Conservation (phyloP, 2,329 filamentous ascomycete genomes). For the Pyrenophora tritici-repentis region DNA sequence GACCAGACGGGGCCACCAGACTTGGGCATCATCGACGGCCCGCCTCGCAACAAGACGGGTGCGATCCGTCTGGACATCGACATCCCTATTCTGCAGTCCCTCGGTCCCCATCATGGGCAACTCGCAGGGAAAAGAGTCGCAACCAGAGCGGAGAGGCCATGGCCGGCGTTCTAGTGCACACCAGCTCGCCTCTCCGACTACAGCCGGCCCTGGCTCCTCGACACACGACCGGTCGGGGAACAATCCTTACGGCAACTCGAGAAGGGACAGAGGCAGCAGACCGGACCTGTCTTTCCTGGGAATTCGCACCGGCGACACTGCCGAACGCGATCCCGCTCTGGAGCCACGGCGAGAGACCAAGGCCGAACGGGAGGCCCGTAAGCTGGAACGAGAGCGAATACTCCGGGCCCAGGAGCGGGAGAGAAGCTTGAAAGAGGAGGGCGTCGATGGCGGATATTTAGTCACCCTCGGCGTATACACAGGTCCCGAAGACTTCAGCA, state of each 20-base stretch:
- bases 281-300: constrained; percentile 65
- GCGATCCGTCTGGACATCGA: constrained; percentile 20
- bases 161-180: constrained; percentile 42
- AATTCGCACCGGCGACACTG: constrained; percentile 56
- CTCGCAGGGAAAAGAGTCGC: constrained; percentile 55
- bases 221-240: constrained; percentile 38
- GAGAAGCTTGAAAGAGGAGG: constrained; percentile 86
- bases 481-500: constrained; percentile 90
- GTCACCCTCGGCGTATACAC: constrained; percentile 95
- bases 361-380: constrained; percentile 86
- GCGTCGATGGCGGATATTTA: constrained; percentile 91
- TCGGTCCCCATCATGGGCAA: constrained; percentile 50
- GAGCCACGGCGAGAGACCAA: constrained; percentile 80
- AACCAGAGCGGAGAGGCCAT: constrained; percentile 42
- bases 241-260: constrained; percentile 50
- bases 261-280: constrained; percentile 59
- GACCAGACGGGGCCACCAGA: constrained; percentile 16
- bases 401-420: constrained; percentile 82
- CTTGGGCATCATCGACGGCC: constrained; percentile 24
- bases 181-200: constrained; percentile 38
- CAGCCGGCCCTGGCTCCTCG: constrained; percentile 29
- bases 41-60: constrained; percentile 24
- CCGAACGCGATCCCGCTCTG: constrained; percentile 56
- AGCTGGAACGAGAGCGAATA: constrained; percentile 78
- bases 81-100: constrained; percentile 7